A percentile compares a stretch with the other conserved stretches of the same genome.
These are phyloP conservation scores for Nakazawaea holstii DNA, from an alignment of 805 yeast genomes.

Conservation along the genomic window DNA sequence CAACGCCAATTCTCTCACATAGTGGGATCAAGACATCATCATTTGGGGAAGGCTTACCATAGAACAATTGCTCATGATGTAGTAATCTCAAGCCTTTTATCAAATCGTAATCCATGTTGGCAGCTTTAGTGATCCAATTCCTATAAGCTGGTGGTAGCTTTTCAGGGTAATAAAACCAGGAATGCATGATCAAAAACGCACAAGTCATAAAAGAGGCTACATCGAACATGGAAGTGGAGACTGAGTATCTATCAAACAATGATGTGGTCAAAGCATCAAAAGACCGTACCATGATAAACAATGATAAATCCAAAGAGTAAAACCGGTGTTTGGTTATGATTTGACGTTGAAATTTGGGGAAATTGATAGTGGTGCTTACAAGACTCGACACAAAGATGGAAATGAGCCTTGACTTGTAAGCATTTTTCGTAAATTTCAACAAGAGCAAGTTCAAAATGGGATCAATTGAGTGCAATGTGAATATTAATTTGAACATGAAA, in stretches of 20 bases:
- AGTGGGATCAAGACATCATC: constrained; percentile 26
- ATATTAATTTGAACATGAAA: constrained; percentile 28
- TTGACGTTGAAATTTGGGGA: constrained; percentile 29
- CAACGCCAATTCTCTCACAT: constrained; percentile 29
- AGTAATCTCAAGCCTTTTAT: constrained; percentile 26
- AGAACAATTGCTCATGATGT: constrained; percentile 25
- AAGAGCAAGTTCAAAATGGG: constrained; percentile 15
- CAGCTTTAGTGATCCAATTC: constrained; percentile 44
- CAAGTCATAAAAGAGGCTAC: constrained; percentile 25
- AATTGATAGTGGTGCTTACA: constrained; percentile 23
- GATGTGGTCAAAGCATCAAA: constrained; percentile 28
- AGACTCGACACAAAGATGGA: constrained; percentile 27
- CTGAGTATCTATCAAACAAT: constrained; percentile 12
- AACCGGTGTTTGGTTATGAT: constrained; percentile 25
- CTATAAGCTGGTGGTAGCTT: constrained; percentile 37
- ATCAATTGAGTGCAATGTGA: constrained; percentile 27
- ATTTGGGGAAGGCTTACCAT: constrained; percentile 28
- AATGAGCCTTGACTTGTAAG: constrained; percentile 11
- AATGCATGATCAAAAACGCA: constrained; percentile 29
- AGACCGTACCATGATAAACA: constrained; percentile 31
- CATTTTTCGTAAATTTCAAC: constrained; percentile 3
- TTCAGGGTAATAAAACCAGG: constrained; percentile 33
- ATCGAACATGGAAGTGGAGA: constrained; percentile 17
- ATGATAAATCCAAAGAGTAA: constrained; percentile 30
- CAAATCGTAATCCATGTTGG: constrained; percentile 38